Percentiles rank a stretch among this genome's conserved stretches.
Evolutionary conservation across 306 rosid genomes (phyloP).

Genomic region (Pachyrhizus erosus): DNA sequence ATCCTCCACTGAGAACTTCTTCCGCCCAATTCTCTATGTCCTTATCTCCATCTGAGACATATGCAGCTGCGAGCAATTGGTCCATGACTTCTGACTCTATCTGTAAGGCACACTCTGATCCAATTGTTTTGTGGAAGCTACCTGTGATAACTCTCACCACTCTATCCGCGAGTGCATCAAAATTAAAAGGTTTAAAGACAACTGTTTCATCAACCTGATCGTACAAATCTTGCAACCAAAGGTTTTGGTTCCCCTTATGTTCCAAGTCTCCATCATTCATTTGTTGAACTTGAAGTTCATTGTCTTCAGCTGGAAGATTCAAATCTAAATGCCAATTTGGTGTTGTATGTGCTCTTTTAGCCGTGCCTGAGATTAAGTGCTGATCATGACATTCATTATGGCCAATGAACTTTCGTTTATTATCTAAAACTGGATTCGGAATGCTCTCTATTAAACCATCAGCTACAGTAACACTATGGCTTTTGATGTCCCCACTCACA

Average conservation of each 20-base stretch:
- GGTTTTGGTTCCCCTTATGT: background rate
- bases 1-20: background rate
- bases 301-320: conserved; percentile 3
- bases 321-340: conserved; percentile 6
- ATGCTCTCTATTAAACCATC: background rate
- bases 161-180: conserved; percentile 6
- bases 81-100: background rate
- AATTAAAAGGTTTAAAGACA: background rate
- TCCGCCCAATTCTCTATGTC: background rate
- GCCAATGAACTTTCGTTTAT: conserved; percentile 61
- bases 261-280: background rate
- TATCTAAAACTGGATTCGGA: background rate
- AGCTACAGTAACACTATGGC: background rate
- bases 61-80: conserved; percentile 3
- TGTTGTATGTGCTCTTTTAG: conserved; percentile 34
- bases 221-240: background rate
- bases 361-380: conserved; percentile 48
- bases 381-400: conserved; percentile 45
- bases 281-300: background rate
- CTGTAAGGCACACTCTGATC: background rate
- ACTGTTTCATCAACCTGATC: background rate
- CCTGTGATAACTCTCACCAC: background rate
- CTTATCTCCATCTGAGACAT: background rate
- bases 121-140: background rate
- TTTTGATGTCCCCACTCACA: background rate